phyloP scores from a whole-genome alignment of 1,139 yeast genomes.

The Saccharomycopsis crataegensis region DNA sequence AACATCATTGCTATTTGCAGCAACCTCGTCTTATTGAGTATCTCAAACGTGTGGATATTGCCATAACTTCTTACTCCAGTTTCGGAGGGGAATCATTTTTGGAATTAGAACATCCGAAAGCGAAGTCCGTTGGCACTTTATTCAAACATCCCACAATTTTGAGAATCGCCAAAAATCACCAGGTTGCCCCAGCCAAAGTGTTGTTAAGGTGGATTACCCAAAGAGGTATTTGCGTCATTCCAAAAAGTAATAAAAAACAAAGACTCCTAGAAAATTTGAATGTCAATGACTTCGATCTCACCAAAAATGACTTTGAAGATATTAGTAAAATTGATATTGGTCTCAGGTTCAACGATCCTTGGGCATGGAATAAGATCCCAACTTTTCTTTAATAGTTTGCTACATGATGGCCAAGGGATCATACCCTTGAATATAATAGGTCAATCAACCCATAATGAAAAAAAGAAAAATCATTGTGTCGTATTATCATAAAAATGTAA shows the following conservation, averaged over 20 bases:
- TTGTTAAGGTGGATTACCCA: constrained; percentile 78
- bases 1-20: constrained; percentile 86
- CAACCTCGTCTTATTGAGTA: constrained; percentile 62
- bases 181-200: constrained; percentile 52
- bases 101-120: constrained; percentile 49
- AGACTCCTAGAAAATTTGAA: constrained; percentile 52
- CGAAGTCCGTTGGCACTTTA: constrained; percentile 44
- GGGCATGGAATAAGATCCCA: constrained; percentile 48
- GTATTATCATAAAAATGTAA: no score
- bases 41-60: constrained; percentile 54
- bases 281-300: constrained; percentile 46
- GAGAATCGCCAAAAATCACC: constrained; percentile 46
- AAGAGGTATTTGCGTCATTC: constrained; percentile 62
- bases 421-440: background rate
- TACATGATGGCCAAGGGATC: background rate
- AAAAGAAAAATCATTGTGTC: background rate
- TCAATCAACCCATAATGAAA: background rate
- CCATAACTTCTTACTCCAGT: constrained; percentile 78
- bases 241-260: constrained; percentile 60
- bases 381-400: constrained; percentile 9
- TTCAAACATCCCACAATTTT: constrained; percentile 47
- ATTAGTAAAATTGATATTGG: constrained; percentile 54
- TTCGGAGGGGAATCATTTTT: constrained; percentile 73
- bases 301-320: constrained; percentile 45
- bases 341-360: constrained; percentile 81